Evolutionary conservation across 495 filamentous ascomycete species (phyloP), one percentile per base, ranked within the genome.

Genomic region (Jackrogersella minutella): DNA sequence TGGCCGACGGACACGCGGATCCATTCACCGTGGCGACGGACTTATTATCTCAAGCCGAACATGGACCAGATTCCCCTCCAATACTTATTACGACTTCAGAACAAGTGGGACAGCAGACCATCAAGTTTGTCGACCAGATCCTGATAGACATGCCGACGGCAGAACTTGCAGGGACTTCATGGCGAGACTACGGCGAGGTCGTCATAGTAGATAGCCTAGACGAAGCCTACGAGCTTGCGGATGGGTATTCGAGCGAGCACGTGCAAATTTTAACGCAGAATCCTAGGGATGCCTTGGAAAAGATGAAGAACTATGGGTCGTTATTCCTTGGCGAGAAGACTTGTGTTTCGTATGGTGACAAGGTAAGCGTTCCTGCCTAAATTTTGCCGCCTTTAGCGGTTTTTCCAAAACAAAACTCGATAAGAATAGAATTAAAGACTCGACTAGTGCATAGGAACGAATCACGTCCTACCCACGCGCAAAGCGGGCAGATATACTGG

Each of bases 321-420:
- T 46, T 86, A 11, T 85, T 86, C 69, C 71, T 85, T 14, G 83
- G 82, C 2, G 82, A 82, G 55, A 83, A 80, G 65, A 84, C 82
- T 0, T 85, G 82, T 59, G 81, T 85, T 2, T 82, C 78, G 1
- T 84, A 82, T 55, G 81, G 82, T 7, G 82, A 84, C 50, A 84
- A 85, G 74, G 73, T 75, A 47, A 37, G 46, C n/a, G 5, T 24
- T 36, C 54, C 19, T 36, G 5, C 5, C 3, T 37, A 40, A 44
- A 13, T 51, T 39, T 13, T 21, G 28, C 28, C 41, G 31, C 28
- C 56, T 41, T 40, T 13, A 26, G 37, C 37, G 8, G 16, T 17
- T 26, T 5, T 37, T 16, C 31, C 33, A 8, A 33, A 31, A 10
- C 22, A 21, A 9, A 13, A 4, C 4, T 13, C 34, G 6, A 21